These are phyloP conservation scores for Termitomyces sp. DNA, from an alignment of 1,284 basidiomycete species.

Conservation along the genomic window DNA sequence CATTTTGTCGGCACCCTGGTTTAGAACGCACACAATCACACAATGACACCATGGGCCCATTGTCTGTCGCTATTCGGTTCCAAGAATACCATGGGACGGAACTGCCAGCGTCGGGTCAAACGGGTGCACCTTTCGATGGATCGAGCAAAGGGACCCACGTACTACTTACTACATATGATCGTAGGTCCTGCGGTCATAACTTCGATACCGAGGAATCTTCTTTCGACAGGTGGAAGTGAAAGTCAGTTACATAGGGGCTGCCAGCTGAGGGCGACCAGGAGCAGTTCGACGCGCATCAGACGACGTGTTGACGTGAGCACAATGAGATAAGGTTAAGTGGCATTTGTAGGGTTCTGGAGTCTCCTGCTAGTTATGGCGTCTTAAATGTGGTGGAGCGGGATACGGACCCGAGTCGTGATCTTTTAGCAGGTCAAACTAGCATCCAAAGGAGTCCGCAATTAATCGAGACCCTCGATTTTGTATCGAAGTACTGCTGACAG, in stretches of 20 bases:
- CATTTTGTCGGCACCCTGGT: background rate
- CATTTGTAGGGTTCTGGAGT: background rate
- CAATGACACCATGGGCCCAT: background rate
- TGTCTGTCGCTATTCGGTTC: background rate
- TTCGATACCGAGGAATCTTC: background rate
- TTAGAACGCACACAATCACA: background rate
- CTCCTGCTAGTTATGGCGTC: background rate
- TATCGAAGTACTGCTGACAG: background rate
- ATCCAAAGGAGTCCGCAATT: background rate
- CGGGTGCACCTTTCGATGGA: background rate
- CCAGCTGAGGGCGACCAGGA: background rate
- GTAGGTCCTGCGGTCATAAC: too few species aligned
- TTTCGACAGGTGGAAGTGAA: background rate
- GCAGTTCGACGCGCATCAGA: background rate
- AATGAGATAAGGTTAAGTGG: background rate
- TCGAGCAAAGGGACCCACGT: background rate
- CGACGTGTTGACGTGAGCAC: background rate
- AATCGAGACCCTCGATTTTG: background rate
- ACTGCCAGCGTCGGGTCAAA: background rate
- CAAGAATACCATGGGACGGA: background rate
- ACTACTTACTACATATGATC: background rate
- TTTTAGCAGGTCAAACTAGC: background rate
- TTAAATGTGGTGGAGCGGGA: background rate
- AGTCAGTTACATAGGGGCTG: background rate
- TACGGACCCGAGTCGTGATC: constrained; percentile 2